Evolutionary conservation across 208 protist species (phyloP).

Genomic region (Acanthamoeba sp.): DNA sequence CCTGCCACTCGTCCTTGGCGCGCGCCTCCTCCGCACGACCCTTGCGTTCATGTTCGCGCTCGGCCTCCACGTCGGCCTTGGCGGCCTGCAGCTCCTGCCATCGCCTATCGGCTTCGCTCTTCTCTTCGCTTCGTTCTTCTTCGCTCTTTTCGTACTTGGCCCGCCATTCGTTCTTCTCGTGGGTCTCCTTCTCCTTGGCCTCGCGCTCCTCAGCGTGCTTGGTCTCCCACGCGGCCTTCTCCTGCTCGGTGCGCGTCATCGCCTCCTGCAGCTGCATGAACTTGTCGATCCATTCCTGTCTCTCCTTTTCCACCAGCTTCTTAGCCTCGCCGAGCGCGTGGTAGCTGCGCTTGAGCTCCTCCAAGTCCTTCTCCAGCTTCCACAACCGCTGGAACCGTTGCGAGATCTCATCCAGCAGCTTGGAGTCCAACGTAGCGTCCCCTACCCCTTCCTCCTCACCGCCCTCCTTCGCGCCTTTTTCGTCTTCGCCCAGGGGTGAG

Average conservation of each 20-base stretch:
- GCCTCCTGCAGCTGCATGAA: neutral
- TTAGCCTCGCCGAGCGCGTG: neutral
- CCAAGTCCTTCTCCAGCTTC: slow-evolving; percentile 27
- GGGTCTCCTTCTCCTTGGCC: neutral
- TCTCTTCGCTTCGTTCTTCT: slow-evolving; percentile 53
- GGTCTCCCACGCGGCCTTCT: slow-evolving; percentile 5
- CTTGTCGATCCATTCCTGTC: slow-evolving; percentile 18
- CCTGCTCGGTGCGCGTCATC: neutral
- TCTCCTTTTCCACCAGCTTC: neutral
- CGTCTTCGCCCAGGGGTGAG: neutral
- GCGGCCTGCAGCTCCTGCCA: neutral
- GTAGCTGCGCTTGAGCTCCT: neutral
- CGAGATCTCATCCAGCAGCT: slow-evolving; percentile 16
- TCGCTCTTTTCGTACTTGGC: slow-evolving; percentile 52
- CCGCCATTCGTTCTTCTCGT: neutral
- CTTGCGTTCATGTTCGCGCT: neutral
- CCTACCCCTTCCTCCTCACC: neutral
- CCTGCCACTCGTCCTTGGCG: slow-evolving; percentile 23
- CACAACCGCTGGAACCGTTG: slow-evolving; percentile 14
- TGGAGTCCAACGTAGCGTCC: neutral
- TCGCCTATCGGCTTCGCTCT: neutral
- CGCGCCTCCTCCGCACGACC: neutral
- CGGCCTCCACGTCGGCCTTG: slow-evolving; percentile 21
- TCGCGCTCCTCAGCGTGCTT: neutral
- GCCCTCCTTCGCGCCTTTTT: neutral